Evolutionary conservation across 345 rosid genomes (phyloP).

Genomic region (Lepidium sativum): DNA sequence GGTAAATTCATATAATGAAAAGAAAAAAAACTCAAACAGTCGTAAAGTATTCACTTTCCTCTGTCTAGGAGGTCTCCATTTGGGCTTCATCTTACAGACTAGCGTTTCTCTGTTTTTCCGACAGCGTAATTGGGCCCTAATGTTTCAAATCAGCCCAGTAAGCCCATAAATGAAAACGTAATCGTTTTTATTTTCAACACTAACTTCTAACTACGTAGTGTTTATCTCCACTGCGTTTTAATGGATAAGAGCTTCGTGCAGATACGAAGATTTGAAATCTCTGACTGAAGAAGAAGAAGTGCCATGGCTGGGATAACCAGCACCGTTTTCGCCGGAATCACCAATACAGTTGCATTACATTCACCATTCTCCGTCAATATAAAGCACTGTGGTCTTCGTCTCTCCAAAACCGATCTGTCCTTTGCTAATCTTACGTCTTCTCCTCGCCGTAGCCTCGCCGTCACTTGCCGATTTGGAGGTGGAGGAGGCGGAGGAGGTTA

Average conservation of each 20-base stretch:
- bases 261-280: background rate
- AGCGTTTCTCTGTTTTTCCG: no score
- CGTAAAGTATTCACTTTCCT: no score
- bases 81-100: no score
- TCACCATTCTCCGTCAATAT: conserved; percentile 27
- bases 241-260: conserved; percentile 25
- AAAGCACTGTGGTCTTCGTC: conserved; percentile 39
- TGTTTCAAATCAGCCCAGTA: background rate
- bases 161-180: background rate
- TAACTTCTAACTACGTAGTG: background rate
- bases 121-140: background rate
- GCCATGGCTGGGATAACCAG: conserved; percentile 71
- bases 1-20: no score
- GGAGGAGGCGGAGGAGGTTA: conserved; percentile 27
- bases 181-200: background rate
- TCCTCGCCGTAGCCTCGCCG: conserved; percentile 23
- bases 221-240: background rate
- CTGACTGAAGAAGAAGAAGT: background rate
- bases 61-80: no score
- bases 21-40: no score
- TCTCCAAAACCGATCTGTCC: conserved; percentile 18
- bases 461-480: conserved; percentile 45
- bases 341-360: background rate
- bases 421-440: conserved; percentile 17
- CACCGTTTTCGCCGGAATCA: conserved; percentile 30